Evolutionary conservation across 257 asterid genomes (phyloP).

Genomic region (Anisodus tanguticus): DNA sequence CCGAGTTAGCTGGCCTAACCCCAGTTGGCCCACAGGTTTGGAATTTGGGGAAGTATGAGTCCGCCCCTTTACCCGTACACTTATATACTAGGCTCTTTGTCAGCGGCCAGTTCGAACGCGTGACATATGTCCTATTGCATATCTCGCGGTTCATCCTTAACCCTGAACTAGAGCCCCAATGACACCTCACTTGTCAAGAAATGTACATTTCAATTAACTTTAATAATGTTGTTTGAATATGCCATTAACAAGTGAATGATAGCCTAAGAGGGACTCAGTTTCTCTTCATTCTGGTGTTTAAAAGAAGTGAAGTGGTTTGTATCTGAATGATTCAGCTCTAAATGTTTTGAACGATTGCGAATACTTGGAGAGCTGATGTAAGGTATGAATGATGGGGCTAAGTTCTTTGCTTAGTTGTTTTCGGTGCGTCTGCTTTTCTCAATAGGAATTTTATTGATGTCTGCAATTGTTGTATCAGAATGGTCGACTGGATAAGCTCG

Average conservation of each 20-base stretch:
- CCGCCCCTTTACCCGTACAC: neutral
- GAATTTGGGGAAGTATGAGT: neutral
- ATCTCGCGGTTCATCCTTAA: neutral
- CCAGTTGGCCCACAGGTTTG: neutral
- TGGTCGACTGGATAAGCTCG: neutral
- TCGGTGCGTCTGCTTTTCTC: neutral
- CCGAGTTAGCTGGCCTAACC: too few relatives aligned
- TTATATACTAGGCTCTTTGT: neutral
- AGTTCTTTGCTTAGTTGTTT: slow-evolving; percentile 23
- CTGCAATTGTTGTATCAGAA: neutral
- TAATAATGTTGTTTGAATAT: neutral
- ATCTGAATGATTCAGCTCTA: neutral
- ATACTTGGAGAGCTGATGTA: neutral
- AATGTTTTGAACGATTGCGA: neutral
- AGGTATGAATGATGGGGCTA: neutral
- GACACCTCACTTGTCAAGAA: slow-evolving; percentile 11
- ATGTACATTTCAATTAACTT: neutral
- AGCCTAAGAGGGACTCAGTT: neutral
- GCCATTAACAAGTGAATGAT: neutral
- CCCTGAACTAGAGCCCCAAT: neutral
- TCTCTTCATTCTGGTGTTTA: neutral
- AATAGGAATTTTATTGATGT: neutral
- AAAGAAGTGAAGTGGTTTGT: slow-evolving; percentile 3
- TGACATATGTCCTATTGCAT: neutral
- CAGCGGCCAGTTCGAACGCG: too few relatives aligned